Percentiles rank a stretch among this genome's conserved stretches.
Evolutionary conservation across 768 basidiomycete species (phyloP).

Genomic region (Lactarius psammicola): DNA sequence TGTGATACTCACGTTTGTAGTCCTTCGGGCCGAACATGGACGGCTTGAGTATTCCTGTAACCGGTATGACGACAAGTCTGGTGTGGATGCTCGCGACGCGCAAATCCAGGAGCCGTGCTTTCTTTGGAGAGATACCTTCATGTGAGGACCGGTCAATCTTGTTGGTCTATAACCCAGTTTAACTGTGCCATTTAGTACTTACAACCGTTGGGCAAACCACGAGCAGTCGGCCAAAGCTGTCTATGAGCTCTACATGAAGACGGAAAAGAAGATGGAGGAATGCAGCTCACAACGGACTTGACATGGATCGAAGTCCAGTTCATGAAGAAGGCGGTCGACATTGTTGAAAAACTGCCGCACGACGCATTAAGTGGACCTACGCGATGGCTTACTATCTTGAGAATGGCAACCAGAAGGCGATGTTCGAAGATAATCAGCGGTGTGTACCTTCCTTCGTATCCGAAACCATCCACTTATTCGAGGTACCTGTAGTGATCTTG

Average conservation of each 20-base stretch:
- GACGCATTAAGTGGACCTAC: constrained; percentile 99
- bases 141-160: constrained; percentile 45
- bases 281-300: constrained; percentile 88
- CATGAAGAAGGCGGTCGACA: constrained; percentile 97
- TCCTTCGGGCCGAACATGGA: constrained; percentile 96
- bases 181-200: constrained; percentile 63
- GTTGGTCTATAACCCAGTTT: neutral
- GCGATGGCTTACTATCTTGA: constrained; percentile 98
- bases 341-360: constrained; percentile 84
- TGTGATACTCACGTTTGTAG: constrained; percentile 42
- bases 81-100: constrained; percentile 84
- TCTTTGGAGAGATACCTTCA: constrained; percentile 95
- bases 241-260: constrained; percentile 87
- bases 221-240: constrained; percentile 98
- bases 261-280: constrained; percentile 99
- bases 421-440: constrained; percentile 98
- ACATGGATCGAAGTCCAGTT: constrained; percentile 99
- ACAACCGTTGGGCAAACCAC: constrained; percentile 99
- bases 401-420: constrained; percentile 86
- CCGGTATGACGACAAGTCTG: constrained; percentile 90
- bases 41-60: constrained; percentile 98
- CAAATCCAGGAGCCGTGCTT: constrained; percentile 86
- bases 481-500: constrained; percentile 64
- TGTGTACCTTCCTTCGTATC: constrained; percentile 34
- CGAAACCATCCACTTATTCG: constrained; percentile 15